Base-by-base conservation (phyloP, 257 asterid species). In the Asclepias syriaca region DNA sequence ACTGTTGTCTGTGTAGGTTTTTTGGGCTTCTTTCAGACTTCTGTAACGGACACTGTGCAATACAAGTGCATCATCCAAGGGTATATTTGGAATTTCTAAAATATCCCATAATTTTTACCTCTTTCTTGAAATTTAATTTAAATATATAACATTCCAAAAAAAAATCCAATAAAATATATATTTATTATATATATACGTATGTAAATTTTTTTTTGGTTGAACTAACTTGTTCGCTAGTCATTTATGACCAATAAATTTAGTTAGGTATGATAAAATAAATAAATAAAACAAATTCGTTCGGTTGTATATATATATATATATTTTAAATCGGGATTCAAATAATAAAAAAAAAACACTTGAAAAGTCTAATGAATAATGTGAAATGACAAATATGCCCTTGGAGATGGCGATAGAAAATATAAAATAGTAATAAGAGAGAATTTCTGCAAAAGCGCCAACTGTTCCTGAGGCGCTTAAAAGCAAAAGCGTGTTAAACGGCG, bases 1-100 rank as follows among this genome's bases (percentile, higher is more conserved):
- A 34, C 29, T 50, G 65, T 73, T 73, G 53, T 43, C 0, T 2
- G 48, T 21, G 70, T 19, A 45, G 50, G 66, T 27, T 54, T 21
- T 32, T 16, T 1, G 50, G 45, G 57, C 13, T n/a, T 40, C 27
- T 57, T 58, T 69, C 32, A 22, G 22, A 18, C 8, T 4, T 69
- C n/a, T n/a, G 37, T 24, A 21, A 51, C 39, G 27, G 34, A 37
- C 46, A 14, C 22, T 1, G 66, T 14, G 48, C 3, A 11, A 43
- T 43, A 43, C 48, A 6, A 5, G 3, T 14, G 34, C 0, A 29
- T 29, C 48, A 7, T 43, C 8, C 48, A 13, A 16, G 68, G 68
- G 49, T 15, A 75, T 75, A 77, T 7, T 59, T 37, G 59, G 43
- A 65, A 61, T 21, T 70, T 9, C 49, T 0, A 24, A 24, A 63